Evolutionary conservation across 139 green algal species (phyloP), one percentile per base, ranked within the genome.

Genomic region (Tetradesmus obliquus): DNA sequence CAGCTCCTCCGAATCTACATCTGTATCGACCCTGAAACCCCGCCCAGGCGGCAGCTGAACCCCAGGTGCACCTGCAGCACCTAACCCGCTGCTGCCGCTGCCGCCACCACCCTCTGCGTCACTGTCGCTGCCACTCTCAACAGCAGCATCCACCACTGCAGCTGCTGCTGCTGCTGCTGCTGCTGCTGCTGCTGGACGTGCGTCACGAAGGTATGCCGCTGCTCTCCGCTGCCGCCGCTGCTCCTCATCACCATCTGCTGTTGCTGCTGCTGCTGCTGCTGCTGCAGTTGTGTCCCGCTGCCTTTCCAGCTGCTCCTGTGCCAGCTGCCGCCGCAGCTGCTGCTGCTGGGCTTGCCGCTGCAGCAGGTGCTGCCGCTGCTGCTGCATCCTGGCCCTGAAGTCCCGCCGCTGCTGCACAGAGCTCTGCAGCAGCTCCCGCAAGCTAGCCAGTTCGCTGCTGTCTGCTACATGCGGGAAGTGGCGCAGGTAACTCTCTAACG

Each of bases 401-500:
- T 71, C 32, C 20, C 91, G 80, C 82, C 89, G 88, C 74, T 91
- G 88, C 91, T 94, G 88, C 71, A 86, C 45, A 19, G 79, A 54
- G 20, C 32, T 66, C 60, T 88, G 71, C 60, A 95, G 55, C 84
- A 91, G 72, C 72, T 88, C 82, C 22, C 85, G 81, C 62, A 96
- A 83, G 12, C 32, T 58, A 8, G 6, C 10, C 19, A 93, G 76
- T 8, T 93, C 92, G 3, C 8, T 76, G 74, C 74, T 82, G 55
- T 45, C 87, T 91, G 55, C 87, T 91, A 74, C 87, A 53, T 71
- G 51, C 0, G 93, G 88, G 60, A 95, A 95, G 24, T 91, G 88
- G 3, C 51, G 76, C 15, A 69, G 80, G 88, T 93, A 96, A 5
- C 90, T 88, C 0, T 94, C 83, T 5, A 90, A 32, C 0, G 93